Percentiles rank a stretch among this genome's conserved stretches.
These are phyloP conservation scores for Ogataea minuta DNA, from an alignment of 805 yeast genomes.

Conservation along the genomic window DNA sequence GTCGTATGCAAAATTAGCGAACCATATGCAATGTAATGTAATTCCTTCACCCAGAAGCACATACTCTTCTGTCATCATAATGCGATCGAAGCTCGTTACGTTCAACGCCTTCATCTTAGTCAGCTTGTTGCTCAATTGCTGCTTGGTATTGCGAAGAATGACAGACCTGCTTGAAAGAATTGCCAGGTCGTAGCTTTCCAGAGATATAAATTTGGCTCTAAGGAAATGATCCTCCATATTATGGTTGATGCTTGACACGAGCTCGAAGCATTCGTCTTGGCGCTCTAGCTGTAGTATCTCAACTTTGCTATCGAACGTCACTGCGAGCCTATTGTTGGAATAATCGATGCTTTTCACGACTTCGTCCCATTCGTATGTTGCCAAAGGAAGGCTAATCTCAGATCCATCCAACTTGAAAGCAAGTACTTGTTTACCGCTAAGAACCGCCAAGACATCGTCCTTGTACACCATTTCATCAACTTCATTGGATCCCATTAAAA, in stretches of 20 bases:
- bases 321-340: constrained; percentile 17
- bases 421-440: constrained; percentile 14
- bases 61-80: constrained; percentile 6
- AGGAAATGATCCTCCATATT: constrained; percentile 18
- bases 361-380: constrained; percentile 15
- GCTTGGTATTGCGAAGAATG: constrained; percentile 19
- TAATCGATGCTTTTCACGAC: constrained; percentile 19
- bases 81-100: not conserved
- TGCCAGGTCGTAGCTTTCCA: constrained; percentile 20
- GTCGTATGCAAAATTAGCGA: constrained; percentile 1
- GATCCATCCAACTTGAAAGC: constrained; percentile 10
- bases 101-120: constrained; percentile 5
- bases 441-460: constrained; percentile 16
- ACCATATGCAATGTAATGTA: constrained; percentile 5
- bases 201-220: constrained; percentile 20
- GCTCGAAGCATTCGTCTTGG: constrained; percentile 12
- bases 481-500: constrained; percentile 10
- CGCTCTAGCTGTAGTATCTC: constrained; percentile 19
- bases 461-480: constrained; percentile 20
- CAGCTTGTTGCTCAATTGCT: constrained; percentile 3
- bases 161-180: constrained; percentile 25
- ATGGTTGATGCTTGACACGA: constrained; percentile 17
- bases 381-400: constrained; percentile 6
- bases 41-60: constrained; percentile 2
- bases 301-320: constrained; percentile 19